phyloP scores from a whole-genome alignment of 257 asterid genomes.

The Rehmannia glutinosa region DNA sequence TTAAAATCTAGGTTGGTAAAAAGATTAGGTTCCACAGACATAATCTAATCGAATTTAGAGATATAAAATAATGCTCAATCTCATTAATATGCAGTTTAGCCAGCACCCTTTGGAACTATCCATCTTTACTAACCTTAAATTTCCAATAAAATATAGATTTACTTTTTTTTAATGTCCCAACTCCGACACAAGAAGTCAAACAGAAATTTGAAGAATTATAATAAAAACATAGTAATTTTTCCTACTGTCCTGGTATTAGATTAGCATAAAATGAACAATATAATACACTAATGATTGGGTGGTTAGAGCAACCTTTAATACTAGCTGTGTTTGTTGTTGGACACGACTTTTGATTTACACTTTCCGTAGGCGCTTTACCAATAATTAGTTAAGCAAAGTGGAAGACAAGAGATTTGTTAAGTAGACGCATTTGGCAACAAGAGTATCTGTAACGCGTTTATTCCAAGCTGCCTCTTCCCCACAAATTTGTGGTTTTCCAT shows the following conservation, averaged over 20 bases:
- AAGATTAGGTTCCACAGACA: conserved; percentile 11
- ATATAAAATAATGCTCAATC: conserved; percentile 1
- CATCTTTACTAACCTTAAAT: not conserved
- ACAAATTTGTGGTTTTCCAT: no score
- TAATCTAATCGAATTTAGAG: conserved; percentile 7
- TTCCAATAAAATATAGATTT: not conserved
- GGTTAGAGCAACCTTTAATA: conserved; percentile 31
- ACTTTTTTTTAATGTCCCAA: not conserved
- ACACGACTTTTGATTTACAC: no score
- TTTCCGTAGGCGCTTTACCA: no score
- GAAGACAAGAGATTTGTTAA: no score
- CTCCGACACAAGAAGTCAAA: conserved; percentile 20
- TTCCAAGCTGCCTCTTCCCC: no score
- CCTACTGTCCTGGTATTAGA: not conserved
- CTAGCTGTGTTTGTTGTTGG: no score
- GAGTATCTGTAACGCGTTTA: no score
- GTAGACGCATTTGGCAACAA: no score
- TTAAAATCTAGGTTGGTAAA: conserved; percentile 10
- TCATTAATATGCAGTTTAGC: conserved; percentile 2
- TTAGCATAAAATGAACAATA: conserved; percentile 14
- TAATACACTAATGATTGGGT: conserved; percentile 31
- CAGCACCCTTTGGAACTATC: conserved; percentile 14
- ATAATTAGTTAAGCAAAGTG: no score
- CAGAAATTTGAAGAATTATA: not conserved
- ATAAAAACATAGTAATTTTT: not conserved